Evolutionary conservation across 2,329 filamentous ascomycete genomes (phyloP).

Genomic region (Zasmidium cellare): DNA sequence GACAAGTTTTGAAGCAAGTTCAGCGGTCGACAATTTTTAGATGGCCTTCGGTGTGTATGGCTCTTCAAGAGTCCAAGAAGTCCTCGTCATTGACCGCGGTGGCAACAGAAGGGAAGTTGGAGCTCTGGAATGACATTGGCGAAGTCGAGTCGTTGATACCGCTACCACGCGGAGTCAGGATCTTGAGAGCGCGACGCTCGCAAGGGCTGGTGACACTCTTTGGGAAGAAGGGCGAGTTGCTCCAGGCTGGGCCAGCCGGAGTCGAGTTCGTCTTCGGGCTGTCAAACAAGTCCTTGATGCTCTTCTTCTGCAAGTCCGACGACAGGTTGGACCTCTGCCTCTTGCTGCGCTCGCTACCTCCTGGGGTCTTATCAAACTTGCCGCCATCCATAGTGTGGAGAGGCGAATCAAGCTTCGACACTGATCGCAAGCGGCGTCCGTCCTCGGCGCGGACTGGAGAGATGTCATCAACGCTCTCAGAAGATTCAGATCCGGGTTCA

Average conservation of each 20-base stretch:
- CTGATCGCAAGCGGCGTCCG: conserved; percentile 4
- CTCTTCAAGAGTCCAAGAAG: not conserved
- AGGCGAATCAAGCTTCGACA: conserved; percentile 12
- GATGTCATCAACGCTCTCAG: conserved; percentile 6
- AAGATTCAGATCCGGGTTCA: conserved; percentile 5
- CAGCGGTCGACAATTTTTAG: no score
- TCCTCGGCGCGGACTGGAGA: conserved; percentile 13
- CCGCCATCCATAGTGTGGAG: not conserved
- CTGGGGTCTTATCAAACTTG: conserved; percentile 9
- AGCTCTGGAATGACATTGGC: not conserved
- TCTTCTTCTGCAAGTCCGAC: conserved; percentile 10
- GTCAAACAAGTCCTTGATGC: conserved; percentile 6
- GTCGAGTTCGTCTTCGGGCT: conserved; percentile 1
- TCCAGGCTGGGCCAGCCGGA: not conserved
- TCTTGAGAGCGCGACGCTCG: not conserved
- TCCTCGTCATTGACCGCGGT: not conserved
- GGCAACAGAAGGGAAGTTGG: not conserved
- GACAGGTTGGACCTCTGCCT: conserved; percentile 1
- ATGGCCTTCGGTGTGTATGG: no score
- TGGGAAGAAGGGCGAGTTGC: not conserved
- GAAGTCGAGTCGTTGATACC: not conserved
- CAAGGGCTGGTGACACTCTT: not conserved
- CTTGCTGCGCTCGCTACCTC: conserved; percentile 5
- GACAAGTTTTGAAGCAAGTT: no score
- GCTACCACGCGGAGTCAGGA: not conserved